phyloP scores from a whole-genome alignment of 352 stramenopile species.

The Peronospora belbahrii region DNA sequence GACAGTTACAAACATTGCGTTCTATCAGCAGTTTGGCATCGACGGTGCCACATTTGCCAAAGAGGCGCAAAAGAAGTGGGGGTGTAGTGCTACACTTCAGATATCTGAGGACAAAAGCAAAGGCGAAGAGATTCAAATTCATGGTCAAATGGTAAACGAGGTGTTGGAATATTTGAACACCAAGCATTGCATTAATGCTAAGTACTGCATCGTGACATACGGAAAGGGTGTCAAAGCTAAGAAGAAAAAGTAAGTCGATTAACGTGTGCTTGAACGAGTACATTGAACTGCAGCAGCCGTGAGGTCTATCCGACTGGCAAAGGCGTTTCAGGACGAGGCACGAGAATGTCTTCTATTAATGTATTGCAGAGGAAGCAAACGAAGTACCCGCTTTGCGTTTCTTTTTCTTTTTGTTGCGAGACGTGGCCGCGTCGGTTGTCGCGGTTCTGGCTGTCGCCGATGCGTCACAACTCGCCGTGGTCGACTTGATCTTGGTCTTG shows the following conservation, averaged over 20 bases:
- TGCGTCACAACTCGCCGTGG: conserved; percentile 1
- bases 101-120: conserved; percentile 51
- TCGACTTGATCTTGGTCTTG: conserved; percentile 31
- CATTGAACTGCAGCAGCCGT: conserved; percentile 8
- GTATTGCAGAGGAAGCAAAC: conserved; percentile 17
- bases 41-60: conserved; percentile 61
- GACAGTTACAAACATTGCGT: conserved; percentile 58
- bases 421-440: conserved; percentile 2
- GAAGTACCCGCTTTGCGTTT: conserved; percentile 25
- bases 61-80: conserved; percentile 80
- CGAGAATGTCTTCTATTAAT: conserved; percentile 25
- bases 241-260: conserved; percentile 44
- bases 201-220: conserved; percentile 62
- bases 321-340: conserved; percentile 23
- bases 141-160: conserved; percentile 77
- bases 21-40: conserved; percentile 77
- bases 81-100: conserved; percentile 54
- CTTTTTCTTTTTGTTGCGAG: conserved; percentile 34
- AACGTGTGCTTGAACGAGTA: conserved; percentile 9
- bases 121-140: conserved; percentile 66
- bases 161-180: conserved; percentile 53
- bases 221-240: conserved; percentile 78
- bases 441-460: conserved; percentile 4
- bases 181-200: conserved; percentile 64
- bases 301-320: conserved; percentile 19